Base-by-base conservation (phyloP, 352 stramenopile species). In the Globisporangium nunn region DNA sequence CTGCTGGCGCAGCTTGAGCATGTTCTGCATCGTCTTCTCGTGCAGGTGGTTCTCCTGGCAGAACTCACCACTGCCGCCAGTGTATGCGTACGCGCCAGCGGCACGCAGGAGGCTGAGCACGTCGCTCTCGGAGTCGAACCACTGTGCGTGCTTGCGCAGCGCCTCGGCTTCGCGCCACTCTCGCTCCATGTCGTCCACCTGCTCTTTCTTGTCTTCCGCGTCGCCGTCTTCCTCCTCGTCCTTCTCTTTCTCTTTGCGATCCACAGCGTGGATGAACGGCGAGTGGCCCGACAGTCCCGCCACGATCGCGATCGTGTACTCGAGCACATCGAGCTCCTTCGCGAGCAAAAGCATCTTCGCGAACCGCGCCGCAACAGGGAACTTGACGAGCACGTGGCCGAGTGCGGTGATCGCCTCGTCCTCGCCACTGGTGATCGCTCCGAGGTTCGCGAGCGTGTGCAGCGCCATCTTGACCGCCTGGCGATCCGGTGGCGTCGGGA, bases 401-500 rank as follows among this genome's bases (percentile, higher is more conserved):
- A 98, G 68, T 2, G 78, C 63, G 3, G 89, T 96, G 63, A 97
- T 91, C 15, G 70, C 61, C 44, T 93, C 81, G 18, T 85, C 68
- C 6, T 75, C 64, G 17, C 65, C 66, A n/a, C 66, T 58, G 0
- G 72, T 87, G 50, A 92, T 74, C 17, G 84, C 84, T 17, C 80
- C 82, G 14, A 94, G 65, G 58, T 91, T 78, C 31, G 85, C 71
- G 7, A 99, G 75, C 37, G 96, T 87, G 14, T 70, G 71, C 11
- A 97, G 73, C 39, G 96, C 92, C 23, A 83, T 72, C 54, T 88
- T 75, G 23, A 98, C 83, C 30, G 96, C 88, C 53, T 84, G 69
- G 15, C 72, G 67, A 41, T 97, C 87, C 0, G 96, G 97, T 14
- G 88, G 83, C 29, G 96, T 98, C 40, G 96, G 96, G 71, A 99